A percentile compares a stretch with the other conserved stretches of the same genome.
phyloP scores from a whole-genome alignment of 1,284 basidiomycete species.

The Kalmanozyma brasiliensis region DNA sequence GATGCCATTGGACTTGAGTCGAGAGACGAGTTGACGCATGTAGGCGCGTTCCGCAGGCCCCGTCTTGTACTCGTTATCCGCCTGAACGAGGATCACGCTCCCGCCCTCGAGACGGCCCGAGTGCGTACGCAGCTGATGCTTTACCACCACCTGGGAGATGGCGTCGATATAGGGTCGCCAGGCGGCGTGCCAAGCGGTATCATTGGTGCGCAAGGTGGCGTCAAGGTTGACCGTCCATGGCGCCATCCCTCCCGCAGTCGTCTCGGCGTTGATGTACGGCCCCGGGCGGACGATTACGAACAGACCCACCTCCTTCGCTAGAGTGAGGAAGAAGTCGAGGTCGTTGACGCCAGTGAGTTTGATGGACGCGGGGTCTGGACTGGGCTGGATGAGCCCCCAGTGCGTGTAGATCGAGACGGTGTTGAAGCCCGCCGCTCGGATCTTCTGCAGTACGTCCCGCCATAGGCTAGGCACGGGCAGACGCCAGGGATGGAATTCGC shows the following conservation, averaged over 20 bases:
- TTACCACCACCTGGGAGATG: constrained; percentile 74
- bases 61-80: constrained; percentile 66
- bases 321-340: constrained; percentile 74
- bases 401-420: constrained; percentile 65
- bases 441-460: constrained; percentile 83
- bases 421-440: constrained; percentile 83
- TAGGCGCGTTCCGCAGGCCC: constrained; percentile 56
- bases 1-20: constrained; percentile 40
- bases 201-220: constrained; percentile 76
- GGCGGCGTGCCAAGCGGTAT: constrained; percentile 75
- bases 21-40: constrained; percentile 33
- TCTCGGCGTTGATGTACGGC: constrained; percentile 78
- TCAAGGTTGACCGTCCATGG: constrained; percentile 79
- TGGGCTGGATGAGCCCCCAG: constrained; percentile 80
- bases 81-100: constrained; percentile 53
- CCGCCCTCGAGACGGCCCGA: constrained; percentile 28
- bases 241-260: constrained; percentile 78
- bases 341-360: constrained; percentile 79
- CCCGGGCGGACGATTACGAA: constrained; percentile 76
- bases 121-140: constrained; percentile 75
- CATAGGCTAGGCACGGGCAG: constrained; percentile 81
- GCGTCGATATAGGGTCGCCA: constrained; percentile 78
- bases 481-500: constrained; percentile 83
- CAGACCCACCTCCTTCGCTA: constrained; percentile 73
- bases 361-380: constrained; percentile 74